Evolutionary conservation across 768 basidiomycete genomes (phyloP).

Genomic region (Termitomyces sp.): DNA sequence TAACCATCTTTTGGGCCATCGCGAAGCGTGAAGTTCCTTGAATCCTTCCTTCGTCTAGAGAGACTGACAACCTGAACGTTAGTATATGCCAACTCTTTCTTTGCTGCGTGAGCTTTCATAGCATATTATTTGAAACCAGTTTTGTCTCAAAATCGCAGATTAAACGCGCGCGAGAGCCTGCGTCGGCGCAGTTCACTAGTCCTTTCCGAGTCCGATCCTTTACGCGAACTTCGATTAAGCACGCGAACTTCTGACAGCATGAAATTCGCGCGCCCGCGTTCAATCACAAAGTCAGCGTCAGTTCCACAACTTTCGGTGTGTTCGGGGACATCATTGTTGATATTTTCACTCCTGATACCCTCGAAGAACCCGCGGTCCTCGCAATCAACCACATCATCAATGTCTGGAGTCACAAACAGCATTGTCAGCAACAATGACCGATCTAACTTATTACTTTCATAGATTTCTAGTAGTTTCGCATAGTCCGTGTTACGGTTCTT

Average conservation of each 20-base stretch:
- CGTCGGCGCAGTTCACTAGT: slow-evolving; percentile 2
- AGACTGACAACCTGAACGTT: neutral
- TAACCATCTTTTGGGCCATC: slow-evolving; percentile 6
- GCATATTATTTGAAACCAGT: neutral
- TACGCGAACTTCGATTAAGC: neutral
- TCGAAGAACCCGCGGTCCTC: neutral
- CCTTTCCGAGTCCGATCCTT: neutral
- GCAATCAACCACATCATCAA: neutral
- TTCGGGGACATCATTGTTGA: neutral
- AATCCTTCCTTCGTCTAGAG: neutral
- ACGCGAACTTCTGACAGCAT: neutral
- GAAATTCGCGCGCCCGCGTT: neutral
- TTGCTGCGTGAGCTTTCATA: slow-evolving; percentile 1
- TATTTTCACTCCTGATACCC: neutral
- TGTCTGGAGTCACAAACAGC: neutral
- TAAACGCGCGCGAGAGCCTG: slow-evolving; percentile 4
- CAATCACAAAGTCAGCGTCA: neutral
- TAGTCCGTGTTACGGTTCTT: no score
- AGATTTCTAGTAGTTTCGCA: neutral
- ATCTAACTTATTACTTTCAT: neutral
- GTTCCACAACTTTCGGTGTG: neutral
- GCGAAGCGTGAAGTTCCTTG: neutral
- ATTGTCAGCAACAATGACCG: neutral
- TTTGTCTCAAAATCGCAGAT: neutral
- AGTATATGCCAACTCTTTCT: slow-evolving; percentile 11